phyloP scores from a whole-genome alignment of 2,329 filamentous ascomycete species.

The Sporothrix brasiliensis region DNA sequence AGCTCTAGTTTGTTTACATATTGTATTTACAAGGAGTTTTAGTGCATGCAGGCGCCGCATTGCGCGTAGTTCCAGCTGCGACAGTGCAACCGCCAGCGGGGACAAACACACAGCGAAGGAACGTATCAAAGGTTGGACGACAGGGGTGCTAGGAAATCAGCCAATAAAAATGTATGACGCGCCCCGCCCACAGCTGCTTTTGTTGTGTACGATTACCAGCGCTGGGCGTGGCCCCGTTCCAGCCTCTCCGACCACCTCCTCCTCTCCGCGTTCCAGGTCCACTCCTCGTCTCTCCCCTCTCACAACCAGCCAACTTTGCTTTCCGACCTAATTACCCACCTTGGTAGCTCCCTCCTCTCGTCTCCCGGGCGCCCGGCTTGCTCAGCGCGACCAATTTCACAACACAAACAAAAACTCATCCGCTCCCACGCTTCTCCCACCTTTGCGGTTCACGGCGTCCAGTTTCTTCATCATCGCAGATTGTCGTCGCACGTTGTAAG shows the following conservation, averaged over 20 bases:
- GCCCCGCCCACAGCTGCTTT: constrained; percentile 23
- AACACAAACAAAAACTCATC: constrained; percentile 37
- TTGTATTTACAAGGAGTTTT: not conserved
- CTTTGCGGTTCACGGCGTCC: constrained; percentile 31
- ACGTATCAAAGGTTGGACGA: not conserved
- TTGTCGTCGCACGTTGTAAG: constrained; percentile 30
- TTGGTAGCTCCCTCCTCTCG: constrained; percentile 28
- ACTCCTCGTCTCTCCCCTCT: constrained; percentile 21
- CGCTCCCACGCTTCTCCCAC: constrained; percentile 28
- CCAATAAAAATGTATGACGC: constrained; percentile 16
- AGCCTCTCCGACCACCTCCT: constrained; percentile 8
- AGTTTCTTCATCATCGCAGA: constrained; percentile 33
- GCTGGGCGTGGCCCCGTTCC: constrained; percentile 6
- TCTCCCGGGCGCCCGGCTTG: constrained; percentile 36
- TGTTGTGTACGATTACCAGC: constrained; percentile 14
- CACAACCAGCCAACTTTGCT: constrained; percentile 28
- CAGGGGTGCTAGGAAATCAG: not conserved
- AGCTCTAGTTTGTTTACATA: constrained; percentile 25
- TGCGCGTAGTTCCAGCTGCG: constrained; percentile 22
- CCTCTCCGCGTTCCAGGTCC: constrained; percentile 20
- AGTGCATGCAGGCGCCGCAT: constrained; percentile 15
- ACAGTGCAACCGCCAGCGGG: constrained; percentile 7
- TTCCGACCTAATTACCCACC: constrained; percentile 26
- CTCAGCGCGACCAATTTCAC: constrained; percentile 32
- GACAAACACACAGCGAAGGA: not conserved